Base-by-base conservation (phyloP, 139 green algal genomes). In the Penium margaritaceum region DNA sequence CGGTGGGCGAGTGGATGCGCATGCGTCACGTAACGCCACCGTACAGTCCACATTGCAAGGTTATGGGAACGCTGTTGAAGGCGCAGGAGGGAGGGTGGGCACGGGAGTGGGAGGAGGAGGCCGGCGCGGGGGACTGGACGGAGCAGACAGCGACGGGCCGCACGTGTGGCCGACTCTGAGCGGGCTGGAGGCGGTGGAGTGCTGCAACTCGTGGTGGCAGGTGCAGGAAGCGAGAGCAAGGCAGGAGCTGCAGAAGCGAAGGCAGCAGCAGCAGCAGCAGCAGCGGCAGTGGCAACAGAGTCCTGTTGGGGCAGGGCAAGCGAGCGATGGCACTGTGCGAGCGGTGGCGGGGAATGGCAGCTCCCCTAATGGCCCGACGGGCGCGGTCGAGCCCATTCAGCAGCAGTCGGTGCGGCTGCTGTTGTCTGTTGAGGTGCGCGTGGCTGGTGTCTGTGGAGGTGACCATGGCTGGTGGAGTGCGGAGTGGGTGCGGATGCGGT, bases 391-490 rank as follows among this genome's bases (percentile, higher is more conserved):
- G n/a, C n/a, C n/a, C n/a, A n/a, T n/a, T n/a, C n/a, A n/a, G n/a
- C n/a, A n/a, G n/a, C n/a, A 24, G 15, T 41, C 44, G 33, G 71
- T 78, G 15, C 71, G 71, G 3, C 5, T 78, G 37, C 64, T 78
- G 36, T 64, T 78, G 34, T 78, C 71, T 32, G 71, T 78, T 0
- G 71, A 78, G 68, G 68, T 76, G 55, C 63, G 29, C 12, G 65
- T 6, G 47, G n/a, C 14, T 24, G 3, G n/a, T 55, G n/a, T n/a
- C n/a, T n/a, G n/a, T n/a, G n/a, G n/a, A n/a, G n/a, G n/a, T n/a
- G n/a, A n/a, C n/a, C n/a, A n/a, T n/a, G n/a, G n/a, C n/a, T n/a
- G n/a, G n/a, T n/a, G n/a, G n/a, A n/a, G n/a, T n/a, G n/a, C n/a
- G n/a, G n/a, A n/a, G n/a, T n/a, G n/a, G n/a, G n/a, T n/a, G n/a